A percentile compares a stretch with the other conserved stretches of the same genome.
These are phyloP conservation scores for Cladosporium oxysporum DNA, from an alignment of 2,329 filamentous ascomycete genomes.

Conservation along the genomic window DNA sequence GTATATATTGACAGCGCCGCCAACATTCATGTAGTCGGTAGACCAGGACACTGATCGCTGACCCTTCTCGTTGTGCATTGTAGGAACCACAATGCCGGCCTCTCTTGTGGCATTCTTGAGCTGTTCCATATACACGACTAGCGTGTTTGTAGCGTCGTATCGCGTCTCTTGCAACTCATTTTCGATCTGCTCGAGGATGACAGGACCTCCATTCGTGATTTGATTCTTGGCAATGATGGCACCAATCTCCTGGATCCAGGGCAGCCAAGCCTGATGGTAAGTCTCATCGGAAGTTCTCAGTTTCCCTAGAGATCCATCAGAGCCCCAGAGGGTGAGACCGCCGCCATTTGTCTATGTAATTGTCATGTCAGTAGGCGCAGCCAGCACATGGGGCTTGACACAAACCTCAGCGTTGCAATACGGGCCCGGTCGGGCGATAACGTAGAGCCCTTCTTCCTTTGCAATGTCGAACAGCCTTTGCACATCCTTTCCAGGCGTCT, in stretches of 20 bases:
- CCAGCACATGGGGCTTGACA: constrained; percentile 39
- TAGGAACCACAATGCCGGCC: constrained; percentile 70
- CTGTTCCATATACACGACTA: constrained; percentile 69
- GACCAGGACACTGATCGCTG: constrained; percentile 62
- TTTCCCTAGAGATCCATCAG: constrained; percentile 59
- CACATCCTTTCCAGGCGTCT: constrained; percentile 69
- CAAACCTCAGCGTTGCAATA: not conserved
- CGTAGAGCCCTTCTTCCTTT: constrained; percentile 69
- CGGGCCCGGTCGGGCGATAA: constrained; percentile 57
- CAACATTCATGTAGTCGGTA: constrained; percentile 58
- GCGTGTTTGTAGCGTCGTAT: constrained; percentile 56
- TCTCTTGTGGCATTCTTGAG: constrained; percentile 68
- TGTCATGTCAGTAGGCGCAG: not conserved
- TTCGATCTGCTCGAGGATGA: constrained; percentile 54
- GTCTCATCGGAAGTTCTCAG: constrained; percentile 52
- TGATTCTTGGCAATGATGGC: constrained; percentile 71
- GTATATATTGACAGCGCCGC: constrained; percentile 53
- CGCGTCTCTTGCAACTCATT: constrained; percentile 43
- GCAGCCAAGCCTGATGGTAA: constrained; percentile 44
- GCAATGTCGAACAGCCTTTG: constrained; percentile 78
- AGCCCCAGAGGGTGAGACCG: constrained; percentile 64
- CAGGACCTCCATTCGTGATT: constrained; percentile 68
- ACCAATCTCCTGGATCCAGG: constrained; percentile 62
- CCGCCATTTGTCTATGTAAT: constrained; percentile 38
- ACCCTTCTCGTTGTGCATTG: constrained; percentile 70